Conservation (phyloP, 2,329 filamentous ascomycete genomes). For the Xylariales sp. region DNA sequence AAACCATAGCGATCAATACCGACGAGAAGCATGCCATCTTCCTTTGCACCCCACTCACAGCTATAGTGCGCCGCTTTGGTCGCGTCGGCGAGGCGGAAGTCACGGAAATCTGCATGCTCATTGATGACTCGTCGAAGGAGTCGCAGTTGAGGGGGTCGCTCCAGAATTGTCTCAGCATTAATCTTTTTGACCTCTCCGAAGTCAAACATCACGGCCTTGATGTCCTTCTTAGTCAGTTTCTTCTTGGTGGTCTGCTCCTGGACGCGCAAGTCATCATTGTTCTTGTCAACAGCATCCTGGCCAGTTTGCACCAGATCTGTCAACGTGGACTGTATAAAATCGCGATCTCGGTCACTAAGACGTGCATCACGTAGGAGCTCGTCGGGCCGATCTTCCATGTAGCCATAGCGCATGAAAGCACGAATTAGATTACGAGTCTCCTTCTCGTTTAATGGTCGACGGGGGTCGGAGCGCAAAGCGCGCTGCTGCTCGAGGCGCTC, state of each 20-base stretch:
- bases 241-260: constrained; percentile 82
- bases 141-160: constrained; percentile 83
- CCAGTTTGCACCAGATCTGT: constrained; percentile 64
- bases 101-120: constrained; percentile 65
- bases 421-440: constrained; percentile 89
- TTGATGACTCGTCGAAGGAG: constrained; percentile 72
- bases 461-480: constrained; percentile 74
- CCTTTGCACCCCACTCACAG: constrained; percentile 85
- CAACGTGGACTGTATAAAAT: constrained; percentile 72
- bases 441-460: constrained; percentile 85
- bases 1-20: constrained; percentile 93
- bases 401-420: constrained; percentile 86
- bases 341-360: constrained; percentile 74
- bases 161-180: constrained; percentile 92
- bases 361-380: constrained; percentile 87
- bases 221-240: constrained; percentile 89
- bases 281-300: constrained; percentile 56
- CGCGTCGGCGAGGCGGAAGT: constrained; percentile 84
- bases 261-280: constrained; percentile 68
- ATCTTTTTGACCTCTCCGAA: constrained; percentile 90
- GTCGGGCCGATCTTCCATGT: constrained; percentile 80
- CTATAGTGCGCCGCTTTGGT: constrained; percentile 89
- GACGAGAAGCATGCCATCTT: constrained; percentile 95
- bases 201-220: constrained; percentile 94
- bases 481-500: constrained; percentile 71